These are phyloP conservation scores for Xerocomellus dryophilus DNA, from an alignment of 768 basidiomycete species.

Conservation along the genomic window DNA sequence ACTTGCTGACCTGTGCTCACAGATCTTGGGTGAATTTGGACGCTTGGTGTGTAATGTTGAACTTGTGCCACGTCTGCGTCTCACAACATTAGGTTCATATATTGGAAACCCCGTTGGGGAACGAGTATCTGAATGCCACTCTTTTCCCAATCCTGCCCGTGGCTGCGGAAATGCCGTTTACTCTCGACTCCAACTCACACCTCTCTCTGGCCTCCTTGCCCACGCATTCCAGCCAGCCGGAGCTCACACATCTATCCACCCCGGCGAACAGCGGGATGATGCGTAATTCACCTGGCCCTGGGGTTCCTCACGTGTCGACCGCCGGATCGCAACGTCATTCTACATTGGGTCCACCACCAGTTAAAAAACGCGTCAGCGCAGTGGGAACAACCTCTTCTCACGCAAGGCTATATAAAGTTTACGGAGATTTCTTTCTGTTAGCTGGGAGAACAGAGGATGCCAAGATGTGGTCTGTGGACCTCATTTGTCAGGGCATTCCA, in stretches of 20 bases:
- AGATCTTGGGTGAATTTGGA: constrained; percentile 82
- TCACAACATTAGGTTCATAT: constrained; percentile 57
- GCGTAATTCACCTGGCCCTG: constrained; percentile 50
- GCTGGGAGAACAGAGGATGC: constrained; percentile 86
- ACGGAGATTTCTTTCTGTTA: constrained; percentile 85
- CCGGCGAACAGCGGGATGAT: constrained; percentile 38
- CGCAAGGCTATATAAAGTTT: constrained; percentile 82
- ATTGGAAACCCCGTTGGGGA: constrained; percentile 79
- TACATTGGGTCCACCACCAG: constrained; percentile 41
- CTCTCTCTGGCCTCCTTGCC: constrained; percentile 44
- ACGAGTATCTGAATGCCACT: constrained; percentile 76
- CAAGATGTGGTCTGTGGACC: constrained; percentile 60
- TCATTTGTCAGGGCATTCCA: constrained; percentile 5
- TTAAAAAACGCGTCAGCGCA: constrained; percentile 60
- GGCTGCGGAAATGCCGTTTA: constrained; percentile 55
- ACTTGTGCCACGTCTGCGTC: neutral
- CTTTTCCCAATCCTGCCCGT: constrained; percentile 63
- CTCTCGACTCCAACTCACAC: constrained; percentile 47
- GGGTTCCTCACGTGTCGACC: constrained; percentile 16
- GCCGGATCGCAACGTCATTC: constrained; percentile 46
- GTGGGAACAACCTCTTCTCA: constrained; percentile 73
- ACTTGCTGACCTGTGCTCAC: constrained; percentile 84
- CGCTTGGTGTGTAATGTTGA: constrained; percentile 58
- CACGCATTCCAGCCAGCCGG: constrained; percentile 55
- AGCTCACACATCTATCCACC: constrained; percentile 36